phyloP scores from a whole-genome alignment of 768 basidiomycete species.

The Kwoniella mangroviensis region DNA sequence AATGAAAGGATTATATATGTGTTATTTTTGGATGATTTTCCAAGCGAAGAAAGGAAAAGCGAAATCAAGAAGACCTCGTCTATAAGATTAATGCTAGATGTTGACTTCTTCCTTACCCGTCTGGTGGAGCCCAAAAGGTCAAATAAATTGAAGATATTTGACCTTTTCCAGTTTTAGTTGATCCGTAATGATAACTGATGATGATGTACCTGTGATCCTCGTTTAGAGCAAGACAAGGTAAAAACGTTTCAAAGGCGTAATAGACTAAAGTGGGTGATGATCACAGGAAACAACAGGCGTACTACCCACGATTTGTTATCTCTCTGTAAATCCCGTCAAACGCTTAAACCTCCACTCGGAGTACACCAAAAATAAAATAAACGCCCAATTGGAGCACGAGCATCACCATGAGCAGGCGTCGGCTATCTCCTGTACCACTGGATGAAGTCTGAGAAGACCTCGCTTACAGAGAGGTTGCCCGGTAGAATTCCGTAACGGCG shows the following conservation, averaged over 20 bases:
- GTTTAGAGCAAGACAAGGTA: neutral
- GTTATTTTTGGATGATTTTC: neutral
- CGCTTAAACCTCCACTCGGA: neutral
- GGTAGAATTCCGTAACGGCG: neutral
- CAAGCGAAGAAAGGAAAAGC: neutral
- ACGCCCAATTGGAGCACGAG: neutral
- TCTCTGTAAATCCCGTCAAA: constrained; percentile 2
- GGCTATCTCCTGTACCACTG: neutral
- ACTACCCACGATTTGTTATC: constrained; percentile 6
- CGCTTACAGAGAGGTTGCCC: neutral
- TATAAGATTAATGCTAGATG: neutral
- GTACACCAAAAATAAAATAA: neutral
- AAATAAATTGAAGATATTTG: neutral
- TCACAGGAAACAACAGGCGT: neutral
- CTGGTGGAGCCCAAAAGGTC: neutral
- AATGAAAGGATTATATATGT: neutral
- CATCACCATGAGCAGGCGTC: neutral
- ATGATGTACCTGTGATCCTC: neutral
- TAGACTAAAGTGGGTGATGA: neutral
- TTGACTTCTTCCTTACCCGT: neutral
- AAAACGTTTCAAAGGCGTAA: neutral
- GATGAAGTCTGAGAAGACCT: neutral
- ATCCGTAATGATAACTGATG: neutral
- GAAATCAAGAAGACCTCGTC: neutral
- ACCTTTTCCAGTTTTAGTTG: neutral